A percentile compares a stretch with the other conserved stretches of the same genome.
Conservation (phyloP, 2,329 filamentous ascomycete genomes). For the Clathrospora elynae region DNA sequence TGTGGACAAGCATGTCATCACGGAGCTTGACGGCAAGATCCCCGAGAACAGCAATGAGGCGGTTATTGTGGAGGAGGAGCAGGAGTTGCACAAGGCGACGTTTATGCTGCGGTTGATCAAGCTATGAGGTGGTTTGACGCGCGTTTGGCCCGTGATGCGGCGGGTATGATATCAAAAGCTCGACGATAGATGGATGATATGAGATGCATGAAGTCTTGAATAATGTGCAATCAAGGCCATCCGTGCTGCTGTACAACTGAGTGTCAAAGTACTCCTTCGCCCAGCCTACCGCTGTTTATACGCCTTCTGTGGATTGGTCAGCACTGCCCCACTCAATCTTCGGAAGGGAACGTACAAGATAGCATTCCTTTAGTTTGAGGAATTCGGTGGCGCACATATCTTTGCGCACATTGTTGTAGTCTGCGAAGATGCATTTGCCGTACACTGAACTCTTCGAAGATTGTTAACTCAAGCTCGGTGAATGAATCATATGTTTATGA, state of each 20-base stretch:
- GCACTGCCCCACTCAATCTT: background rate
- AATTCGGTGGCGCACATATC: slow-evolving; percentile 91
- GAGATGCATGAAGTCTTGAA: slow-evolving; percentile 15
- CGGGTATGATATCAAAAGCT: slow-evolving; percentile 21
- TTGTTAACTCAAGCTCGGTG: background rate
- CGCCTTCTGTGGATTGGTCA: slow-evolving; percentile 24
- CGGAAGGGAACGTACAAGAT: slow-evolving; percentile 64
- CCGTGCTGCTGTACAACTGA: too few relatives aligned
- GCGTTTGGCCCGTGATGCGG: too few relatives aligned
- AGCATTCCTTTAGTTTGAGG: slow-evolving; percentile 82
- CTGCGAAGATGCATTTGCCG: slow-evolving; percentile 86
- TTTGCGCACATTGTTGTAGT: slow-evolving; percentile 88
- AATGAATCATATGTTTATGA: background rate
- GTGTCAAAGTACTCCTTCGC: too few relatives aligned
- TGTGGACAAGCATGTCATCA: slow-evolving; percentile 70
- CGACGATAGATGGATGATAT: slow-evolving; percentile 18
- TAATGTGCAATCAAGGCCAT: background rate
- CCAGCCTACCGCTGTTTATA: slow-evolving; percentile 43
- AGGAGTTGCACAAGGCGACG: slow-evolving; percentile 82
- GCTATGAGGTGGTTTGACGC: slow-evolving; percentile 54
- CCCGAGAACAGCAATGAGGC: slow-evolving; percentile 57
- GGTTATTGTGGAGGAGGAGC: slow-evolving; percentile 80
- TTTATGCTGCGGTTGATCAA: slow-evolving; percentile 78
- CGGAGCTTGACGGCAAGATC: slow-evolving; percentile 63
- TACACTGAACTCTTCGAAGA: slow-evolving; percentile 73